Percentiles rank a stretch among this genome's conserved stretches.
phyloP scores from a whole-genome alignment of 1,284 basidiomycete species.

The Puccinia hordei region DNA sequence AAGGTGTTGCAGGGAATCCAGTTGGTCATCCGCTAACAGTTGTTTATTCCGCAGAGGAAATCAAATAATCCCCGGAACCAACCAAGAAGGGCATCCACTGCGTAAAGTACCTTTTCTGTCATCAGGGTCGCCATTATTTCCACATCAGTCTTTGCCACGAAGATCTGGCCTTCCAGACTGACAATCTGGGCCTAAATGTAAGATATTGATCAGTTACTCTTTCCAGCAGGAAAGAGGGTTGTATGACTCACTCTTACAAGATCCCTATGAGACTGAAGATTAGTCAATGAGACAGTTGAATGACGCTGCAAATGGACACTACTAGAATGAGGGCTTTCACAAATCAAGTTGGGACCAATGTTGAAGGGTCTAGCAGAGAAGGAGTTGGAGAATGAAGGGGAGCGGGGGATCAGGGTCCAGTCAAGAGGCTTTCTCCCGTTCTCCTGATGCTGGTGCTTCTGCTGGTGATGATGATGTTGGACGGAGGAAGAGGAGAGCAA shows the following conservation, averaged over 20 bases:
- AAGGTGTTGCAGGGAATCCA: too few relatives aligned
- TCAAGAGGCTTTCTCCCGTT: too few relatives aligned
- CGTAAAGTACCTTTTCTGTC: too few relatives aligned
- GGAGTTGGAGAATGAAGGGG: background rate
- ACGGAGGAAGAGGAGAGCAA: background rate
- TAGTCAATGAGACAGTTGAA: background rate
- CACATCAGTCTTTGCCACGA: conserved; percentile 65
- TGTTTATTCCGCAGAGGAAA: too few relatives aligned
- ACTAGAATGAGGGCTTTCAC: background rate
- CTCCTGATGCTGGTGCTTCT: background rate
- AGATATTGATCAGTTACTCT: too few relatives aligned
- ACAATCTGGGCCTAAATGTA: conserved; percentile 63
- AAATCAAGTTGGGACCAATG: background rate
- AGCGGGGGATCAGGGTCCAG: too few relatives aligned
- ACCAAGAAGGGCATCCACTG: too few relatives aligned
- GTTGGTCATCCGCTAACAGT: too few relatives aligned
- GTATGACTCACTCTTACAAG: background rate
- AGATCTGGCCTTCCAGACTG: conserved; percentile 68
- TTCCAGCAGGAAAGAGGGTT: too few relatives aligned
- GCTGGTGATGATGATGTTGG: background rate
- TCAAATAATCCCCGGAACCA: too few relatives aligned
- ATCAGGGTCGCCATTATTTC: too few relatives aligned
- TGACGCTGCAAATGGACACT: background rate
- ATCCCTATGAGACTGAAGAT: background rate
- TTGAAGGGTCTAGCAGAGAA: background rate